Percentiles rank a stretch among this genome's conserved stretches.
Conservation (phyloP, 192 early-diverging fungal species). For the Entrophospora sp. region DNA sequence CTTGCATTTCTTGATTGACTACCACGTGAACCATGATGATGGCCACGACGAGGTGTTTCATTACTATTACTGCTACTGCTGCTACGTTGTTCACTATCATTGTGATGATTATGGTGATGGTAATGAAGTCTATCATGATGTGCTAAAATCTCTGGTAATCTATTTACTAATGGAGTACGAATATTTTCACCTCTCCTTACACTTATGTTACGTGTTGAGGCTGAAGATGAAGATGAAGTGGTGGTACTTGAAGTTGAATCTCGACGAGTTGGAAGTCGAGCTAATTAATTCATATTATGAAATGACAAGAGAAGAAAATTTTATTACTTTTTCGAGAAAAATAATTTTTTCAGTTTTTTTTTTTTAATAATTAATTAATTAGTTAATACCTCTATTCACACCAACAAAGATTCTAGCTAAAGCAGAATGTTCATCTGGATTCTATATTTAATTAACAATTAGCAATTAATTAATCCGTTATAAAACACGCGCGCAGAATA, state of each 20-base stretch:
- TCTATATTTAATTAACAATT: background rate
- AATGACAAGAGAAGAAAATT: background rate
- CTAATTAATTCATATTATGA: background rate
- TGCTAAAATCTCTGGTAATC: background rate
- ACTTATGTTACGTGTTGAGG: background rate
- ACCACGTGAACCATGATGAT: background rate
- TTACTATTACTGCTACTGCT: no score
- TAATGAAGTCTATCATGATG: background rate
- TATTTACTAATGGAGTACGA: background rate
- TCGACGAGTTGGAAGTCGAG: background rate
- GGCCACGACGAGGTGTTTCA: slow-evolving; percentile 1
- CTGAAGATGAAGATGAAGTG: no score
- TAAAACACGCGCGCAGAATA: background rate
- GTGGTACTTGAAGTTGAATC: background rate
- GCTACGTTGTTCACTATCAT: slow-evolving; percentile 16
- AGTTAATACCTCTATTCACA: background rate
- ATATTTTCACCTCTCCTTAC: background rate
- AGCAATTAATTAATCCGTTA: background rate
- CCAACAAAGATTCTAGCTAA: slow-evolving; percentile 4
- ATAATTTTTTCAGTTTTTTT: background rate
- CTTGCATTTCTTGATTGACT: slow-evolving; percentile 7
- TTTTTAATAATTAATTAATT: background rate
- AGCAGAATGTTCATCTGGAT: background rate
- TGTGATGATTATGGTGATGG: no score
- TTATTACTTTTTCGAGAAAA: no score